These are phyloP conservation scores for Saccharata proteae DNA, from an alignment of 2,329 filamentous ascomycete species.

Conservation along the genomic window DNA sequence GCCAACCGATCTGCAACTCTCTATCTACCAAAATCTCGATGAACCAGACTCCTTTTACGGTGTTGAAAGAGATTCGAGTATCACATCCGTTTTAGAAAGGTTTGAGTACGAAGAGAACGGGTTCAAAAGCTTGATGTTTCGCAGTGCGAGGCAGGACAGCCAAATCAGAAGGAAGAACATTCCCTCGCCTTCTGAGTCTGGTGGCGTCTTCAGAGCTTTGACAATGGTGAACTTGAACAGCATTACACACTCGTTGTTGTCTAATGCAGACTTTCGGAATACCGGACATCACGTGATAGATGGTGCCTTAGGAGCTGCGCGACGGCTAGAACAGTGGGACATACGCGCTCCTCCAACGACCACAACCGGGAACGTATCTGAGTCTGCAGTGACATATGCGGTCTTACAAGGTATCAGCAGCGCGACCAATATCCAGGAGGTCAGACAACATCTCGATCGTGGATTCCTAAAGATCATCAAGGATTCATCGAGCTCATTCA, in stretches of 20 bases:
- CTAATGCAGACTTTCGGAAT: conserved; percentile 50
- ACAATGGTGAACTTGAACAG: conserved; percentile 74
- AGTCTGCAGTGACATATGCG: conserved; percentile 62
- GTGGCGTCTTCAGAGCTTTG: conserved; percentile 64
- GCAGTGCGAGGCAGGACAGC: conserved; percentile 82
- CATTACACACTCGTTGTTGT: conserved; percentile 67
- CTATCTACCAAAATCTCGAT: conserved; percentile 83
- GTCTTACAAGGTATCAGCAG: conserved; percentile 69
- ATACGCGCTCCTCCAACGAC: conserved; percentile 57
- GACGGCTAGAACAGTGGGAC: conserved; percentile 84
- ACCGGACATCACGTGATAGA: conserved; percentile 49
- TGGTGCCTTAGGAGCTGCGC: conserved; percentile 65
- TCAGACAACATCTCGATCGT: conserved; percentile 48
- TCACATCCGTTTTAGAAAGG: conserved; percentile 66
- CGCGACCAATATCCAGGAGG: conserved; percentile 43
- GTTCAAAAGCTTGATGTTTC: conserved; percentile 75
- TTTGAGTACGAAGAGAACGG: conserved; percentile 86
- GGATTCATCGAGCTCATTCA: conserved; percentile 16
- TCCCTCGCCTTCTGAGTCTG: conserved; percentile 46
- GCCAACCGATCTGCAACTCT: conserved; percentile 58
- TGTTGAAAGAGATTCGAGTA: conserved; percentile 62
- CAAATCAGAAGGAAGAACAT: conserved; percentile 54
- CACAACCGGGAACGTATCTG: conserved; percentile 38
- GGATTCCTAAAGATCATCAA: conserved; percentile 41
- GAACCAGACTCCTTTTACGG: conserved; percentile 97